Conservation (phyloP, 1,139 yeast species). For the Pichiaceae sp. region DNA sequence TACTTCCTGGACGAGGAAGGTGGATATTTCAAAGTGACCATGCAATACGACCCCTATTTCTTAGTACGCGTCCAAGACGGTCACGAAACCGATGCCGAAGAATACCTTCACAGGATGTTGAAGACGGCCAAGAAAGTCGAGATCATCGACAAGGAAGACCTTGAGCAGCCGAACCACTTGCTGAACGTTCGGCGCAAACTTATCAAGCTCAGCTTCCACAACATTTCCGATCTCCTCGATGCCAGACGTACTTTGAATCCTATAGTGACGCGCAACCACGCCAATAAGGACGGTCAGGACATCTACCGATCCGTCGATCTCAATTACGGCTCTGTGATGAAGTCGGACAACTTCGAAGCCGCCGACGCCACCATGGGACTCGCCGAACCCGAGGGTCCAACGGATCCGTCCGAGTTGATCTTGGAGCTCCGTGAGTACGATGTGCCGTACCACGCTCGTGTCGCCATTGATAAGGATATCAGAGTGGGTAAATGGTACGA, state of each 20-base stretch:
- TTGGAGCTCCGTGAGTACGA: constrained; percentile 89
- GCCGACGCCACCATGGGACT: constrained; percentile 17
- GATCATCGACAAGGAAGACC: constrained; percentile 65
- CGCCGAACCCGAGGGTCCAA: constrained; percentile 11
- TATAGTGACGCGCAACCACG: constrained; percentile 59
- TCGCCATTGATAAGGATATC: constrained; percentile 76
- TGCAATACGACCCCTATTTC: constrained; percentile 83
- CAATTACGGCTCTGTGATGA: constrained; percentile 24
- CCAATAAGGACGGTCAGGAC: constrained; percentile 58
- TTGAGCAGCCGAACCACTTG: constrained; percentile 75
- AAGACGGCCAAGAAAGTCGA: constrained; percentile 56
- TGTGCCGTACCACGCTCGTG: constrained; percentile 95
- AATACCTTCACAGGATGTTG: constrained; percentile 59
- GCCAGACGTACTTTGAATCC: constrained; percentile 70
- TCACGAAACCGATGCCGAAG: constrained; percentile 79
- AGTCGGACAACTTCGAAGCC: constrained; percentile 15
- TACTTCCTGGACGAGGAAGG: constrained; percentile 98
- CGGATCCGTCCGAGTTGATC: constrained; percentile 58
- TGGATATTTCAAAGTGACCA: constrained; percentile 83
- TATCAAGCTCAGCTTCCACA: constrained; percentile 65
- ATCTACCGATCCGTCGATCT: constrained; percentile 53
- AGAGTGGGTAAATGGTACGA: constrained; percentile 96
- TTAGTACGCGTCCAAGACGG: constrained; percentile 60
- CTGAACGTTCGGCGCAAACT: constrained; percentile 64
- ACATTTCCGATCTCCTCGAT: constrained; percentile 61